Conservation (phyloP, 257 asterid species). For the Coffea eugenioides region DNA sequence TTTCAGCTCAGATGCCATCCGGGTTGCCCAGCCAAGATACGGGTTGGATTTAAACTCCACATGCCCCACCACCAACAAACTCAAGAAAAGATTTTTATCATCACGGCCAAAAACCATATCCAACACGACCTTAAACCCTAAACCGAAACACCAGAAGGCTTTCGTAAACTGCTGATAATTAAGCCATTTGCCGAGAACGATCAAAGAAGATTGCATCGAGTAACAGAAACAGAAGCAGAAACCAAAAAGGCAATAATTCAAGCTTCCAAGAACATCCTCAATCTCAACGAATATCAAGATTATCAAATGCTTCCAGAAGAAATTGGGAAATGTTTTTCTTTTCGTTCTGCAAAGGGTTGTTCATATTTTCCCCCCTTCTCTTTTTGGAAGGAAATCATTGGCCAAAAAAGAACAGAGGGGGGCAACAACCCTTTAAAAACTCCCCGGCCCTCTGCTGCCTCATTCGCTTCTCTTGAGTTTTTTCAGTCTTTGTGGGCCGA, state of each 20-base stretch:
- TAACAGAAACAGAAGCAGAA: neutral
- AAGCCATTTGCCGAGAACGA: neutral
- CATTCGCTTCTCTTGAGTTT: slow-evolving; percentile 4
- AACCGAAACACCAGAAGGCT: neutral
- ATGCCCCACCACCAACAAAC: neutral
- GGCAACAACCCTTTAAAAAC: slow-evolving; percentile 50
- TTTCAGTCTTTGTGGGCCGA: too few species aligned
- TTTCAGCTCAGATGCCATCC: slow-evolving; percentile 3
- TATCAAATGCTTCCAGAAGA: too few species aligned
- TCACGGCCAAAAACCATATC: slow-evolving; percentile 16
- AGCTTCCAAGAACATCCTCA: too few species aligned
- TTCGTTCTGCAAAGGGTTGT: slow-evolving; percentile 15
- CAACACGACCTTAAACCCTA: neutral
- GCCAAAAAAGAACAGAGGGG: slow-evolving; percentile 25
- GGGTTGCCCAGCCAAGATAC: slow-evolving; percentile 6
- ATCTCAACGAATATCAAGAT: too few species aligned
- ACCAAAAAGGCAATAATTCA: neutral
- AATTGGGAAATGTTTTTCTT: too few species aligned
- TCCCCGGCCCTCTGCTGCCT: slow-evolving; percentile 25
- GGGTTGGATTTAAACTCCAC: neutral
- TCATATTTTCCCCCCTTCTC: neutral
- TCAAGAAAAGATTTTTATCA: slow-evolving; percentile 17
- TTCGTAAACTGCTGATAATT: too few species aligned
- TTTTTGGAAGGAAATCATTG: slow-evolving; percentile 8
- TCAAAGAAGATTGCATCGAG: neutral